Conservation (phyloP, 2,329 filamentous ascomycete genomes). For the Cryoendolithus antarcticus region DNA sequence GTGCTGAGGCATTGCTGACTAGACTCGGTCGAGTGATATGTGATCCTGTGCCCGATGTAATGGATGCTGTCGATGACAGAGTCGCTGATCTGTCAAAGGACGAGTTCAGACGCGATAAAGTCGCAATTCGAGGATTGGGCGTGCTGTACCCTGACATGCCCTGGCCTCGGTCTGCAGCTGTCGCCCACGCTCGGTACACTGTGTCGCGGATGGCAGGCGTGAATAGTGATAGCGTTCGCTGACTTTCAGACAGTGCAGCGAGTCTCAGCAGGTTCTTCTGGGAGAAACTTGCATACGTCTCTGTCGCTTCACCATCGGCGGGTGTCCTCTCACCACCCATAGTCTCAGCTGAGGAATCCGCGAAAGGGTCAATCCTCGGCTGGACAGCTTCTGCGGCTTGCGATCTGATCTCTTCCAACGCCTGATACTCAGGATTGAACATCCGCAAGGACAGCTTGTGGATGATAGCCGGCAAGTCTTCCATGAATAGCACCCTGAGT, state of each 20-base stretch:
- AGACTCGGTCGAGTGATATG: slow-evolving; percentile 58
- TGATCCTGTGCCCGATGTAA: slow-evolving; percentile 54
- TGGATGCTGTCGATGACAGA: slow-evolving; percentile 34
- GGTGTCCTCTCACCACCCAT: slow-evolving; percentile 70
- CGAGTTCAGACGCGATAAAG: slow-evolving; percentile 35
- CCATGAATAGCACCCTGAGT: slow-evolving; percentile 88
- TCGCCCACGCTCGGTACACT: slow-evolving; percentile 86
- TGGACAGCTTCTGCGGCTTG: slow-evolving; percentile 18
- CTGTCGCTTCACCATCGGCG: slow-evolving; percentile 54
- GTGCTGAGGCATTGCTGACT: slow-evolving; percentile 47
- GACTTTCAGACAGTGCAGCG: slow-evolving; percentile 71
- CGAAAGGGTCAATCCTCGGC: slow-evolving; percentile 29
- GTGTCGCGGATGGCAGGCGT: slow-evolving; percentile 83
- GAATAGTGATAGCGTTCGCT: slow-evolving; percentile 80
- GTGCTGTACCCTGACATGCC: slow-evolving; percentile 29
- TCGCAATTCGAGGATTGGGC: slow-evolving; percentile 30
- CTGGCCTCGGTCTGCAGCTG: slow-evolving; percentile 59
- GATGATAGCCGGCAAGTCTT: slow-evolving; percentile 91
- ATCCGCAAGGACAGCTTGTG: slow-evolving; percentile 79
- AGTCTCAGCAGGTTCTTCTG: slow-evolving; percentile 85
- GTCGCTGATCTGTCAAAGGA: slow-evolving; percentile 45
- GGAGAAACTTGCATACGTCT: slow-evolving; percentile 82
- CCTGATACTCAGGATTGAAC: slow-evolving; percentile 77
- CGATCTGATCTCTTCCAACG: slow-evolving; percentile 38
- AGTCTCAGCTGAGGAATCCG: slow-evolving; percentile 32